phyloP scores from a whole-genome alignment of 768 basidiomycete species.

The Leccinum fibrillosum region DNA sequence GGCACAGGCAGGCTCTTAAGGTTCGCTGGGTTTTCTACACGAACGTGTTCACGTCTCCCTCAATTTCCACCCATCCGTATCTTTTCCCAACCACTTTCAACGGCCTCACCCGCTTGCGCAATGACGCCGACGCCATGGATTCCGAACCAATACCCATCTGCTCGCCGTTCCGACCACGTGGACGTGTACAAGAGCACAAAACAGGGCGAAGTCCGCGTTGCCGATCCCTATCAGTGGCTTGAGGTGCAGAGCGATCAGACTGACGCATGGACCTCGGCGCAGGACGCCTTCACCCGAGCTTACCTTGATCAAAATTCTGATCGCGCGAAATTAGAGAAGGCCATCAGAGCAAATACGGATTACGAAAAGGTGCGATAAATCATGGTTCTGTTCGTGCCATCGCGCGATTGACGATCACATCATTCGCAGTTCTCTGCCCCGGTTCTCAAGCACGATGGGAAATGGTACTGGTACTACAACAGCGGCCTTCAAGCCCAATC shows the following conservation, averaged over 20 bases:
- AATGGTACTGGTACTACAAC: conserved; percentile 83
- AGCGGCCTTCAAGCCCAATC: conserved; percentile 72
- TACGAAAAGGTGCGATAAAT: conserved; percentile 42
- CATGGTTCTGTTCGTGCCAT: neutral
- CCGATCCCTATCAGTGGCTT: conserved; percentile 76
- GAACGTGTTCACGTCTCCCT: conserved; percentile 4
- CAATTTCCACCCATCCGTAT: conserved; percentile 5
- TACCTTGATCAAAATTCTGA: conserved; percentile 66
- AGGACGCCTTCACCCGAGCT: conserved; percentile 54
- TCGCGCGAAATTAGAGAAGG: conserved; percentile 52
- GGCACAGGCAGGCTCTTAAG: conserved; percentile 20
- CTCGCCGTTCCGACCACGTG: conserved; percentile 63
- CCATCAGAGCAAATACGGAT: conserved; percentile 53
- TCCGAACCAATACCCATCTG: conserved; percentile 57
- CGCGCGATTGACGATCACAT: neutral
- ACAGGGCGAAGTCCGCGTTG: conserved; percentile 58
- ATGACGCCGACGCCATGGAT: conserved; percentile 49
- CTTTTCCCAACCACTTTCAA: neutral
- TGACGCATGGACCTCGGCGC: conserved; percentile 58
- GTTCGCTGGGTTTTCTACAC: conserved; percentile 10
- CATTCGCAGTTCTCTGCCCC: conserved; percentile 60
- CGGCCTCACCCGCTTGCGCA: conserved; percentile 12
- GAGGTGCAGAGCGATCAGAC: conserved; percentile 64
- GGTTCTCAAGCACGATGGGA: conserved; percentile 54
- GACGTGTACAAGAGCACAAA: conserved; percentile 67